These are phyloP conservation scores for Beauveria medogensis DNA, from an alignment of 2,329 filamentous ascomycete species.

Conservation along the genomic window DNA sequence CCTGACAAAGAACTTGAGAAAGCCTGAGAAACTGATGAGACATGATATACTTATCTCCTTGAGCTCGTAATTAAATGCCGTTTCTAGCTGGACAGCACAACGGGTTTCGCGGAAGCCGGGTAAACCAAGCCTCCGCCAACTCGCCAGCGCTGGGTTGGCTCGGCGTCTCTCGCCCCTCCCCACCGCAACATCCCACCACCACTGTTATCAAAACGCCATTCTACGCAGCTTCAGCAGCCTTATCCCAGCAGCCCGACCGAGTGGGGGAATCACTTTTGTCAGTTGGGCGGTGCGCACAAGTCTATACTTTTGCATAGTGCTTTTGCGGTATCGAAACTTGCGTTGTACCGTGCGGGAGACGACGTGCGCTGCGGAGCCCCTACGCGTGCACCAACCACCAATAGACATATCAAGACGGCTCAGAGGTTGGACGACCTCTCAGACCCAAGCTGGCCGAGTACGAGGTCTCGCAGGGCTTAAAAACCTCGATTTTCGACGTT, in stretches of 20 bases:
- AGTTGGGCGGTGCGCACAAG: neutral
- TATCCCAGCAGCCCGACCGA: conserved; percentile 4
- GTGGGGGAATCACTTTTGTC: neutral
- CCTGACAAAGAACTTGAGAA: neutral
- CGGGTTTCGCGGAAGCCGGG: conserved; percentile 8
- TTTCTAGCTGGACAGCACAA: neutral
- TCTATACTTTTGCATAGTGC: neutral
- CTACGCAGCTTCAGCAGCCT: conserved; percentile 9
- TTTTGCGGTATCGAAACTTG: neutral
- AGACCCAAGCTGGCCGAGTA: neutral
- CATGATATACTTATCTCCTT: neutral
- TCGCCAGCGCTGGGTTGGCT: neutral
- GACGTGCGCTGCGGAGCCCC: conserved; percentile 3
- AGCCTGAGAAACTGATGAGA: neutral
- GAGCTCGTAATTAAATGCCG: neutral
- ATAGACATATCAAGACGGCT: neutral
- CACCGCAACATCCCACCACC: conserved; percentile 12
- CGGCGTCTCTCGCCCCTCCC: conserved; percentile 10
- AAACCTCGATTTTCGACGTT: neutral
- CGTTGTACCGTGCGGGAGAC: neutral
- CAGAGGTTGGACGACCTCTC: neutral
- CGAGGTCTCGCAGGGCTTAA: neutral
- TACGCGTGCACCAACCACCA: conserved; percentile 3
- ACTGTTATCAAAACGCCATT: conserved; percentile 7
- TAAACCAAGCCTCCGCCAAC: conserved; percentile 10